Percentiles rank a stretch among this genome's conserved stretches.
Conservation (phyloP, 371 early-diverging fungal genomes). For the Mortierella sp. region DNA sequence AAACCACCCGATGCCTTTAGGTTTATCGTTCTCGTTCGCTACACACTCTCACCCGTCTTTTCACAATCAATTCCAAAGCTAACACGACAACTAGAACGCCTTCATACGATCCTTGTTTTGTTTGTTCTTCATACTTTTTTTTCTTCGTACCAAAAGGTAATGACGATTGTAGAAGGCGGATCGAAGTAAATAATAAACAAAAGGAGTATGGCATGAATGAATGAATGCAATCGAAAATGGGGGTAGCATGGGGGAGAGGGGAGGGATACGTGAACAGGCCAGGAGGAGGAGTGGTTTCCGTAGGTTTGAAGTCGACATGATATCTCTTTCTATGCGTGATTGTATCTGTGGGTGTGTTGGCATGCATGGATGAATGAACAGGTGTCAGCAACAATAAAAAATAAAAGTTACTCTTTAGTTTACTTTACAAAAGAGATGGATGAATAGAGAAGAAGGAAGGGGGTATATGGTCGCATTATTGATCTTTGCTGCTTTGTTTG, state of each 20-base stretch:
- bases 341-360: neutral
- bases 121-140: neutral
- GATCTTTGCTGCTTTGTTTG: slow-evolving; percentile 2
- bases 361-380: slow-evolving; percentile 1
- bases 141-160: neutral
- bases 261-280: no score
- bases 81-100: neutral
- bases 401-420: neutral
- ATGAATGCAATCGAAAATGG: slow-evolving; percentile 9
- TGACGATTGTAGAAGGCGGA: no score
- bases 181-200: neutral
- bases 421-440: neutral
- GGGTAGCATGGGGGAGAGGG: neutral
- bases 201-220: neutral
- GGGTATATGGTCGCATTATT: neutral
- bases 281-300: neutral
- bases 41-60: no score
- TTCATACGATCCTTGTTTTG: neutral
- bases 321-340: neutral
- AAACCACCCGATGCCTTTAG: no score
- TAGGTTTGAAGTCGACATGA: neutral
- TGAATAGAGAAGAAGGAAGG: neutral
- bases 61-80: no score
- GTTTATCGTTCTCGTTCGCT: no score
- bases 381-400: neutral